Conservation (phyloP, 331 rosid genomes). For the Acacia concinna region DNA sequence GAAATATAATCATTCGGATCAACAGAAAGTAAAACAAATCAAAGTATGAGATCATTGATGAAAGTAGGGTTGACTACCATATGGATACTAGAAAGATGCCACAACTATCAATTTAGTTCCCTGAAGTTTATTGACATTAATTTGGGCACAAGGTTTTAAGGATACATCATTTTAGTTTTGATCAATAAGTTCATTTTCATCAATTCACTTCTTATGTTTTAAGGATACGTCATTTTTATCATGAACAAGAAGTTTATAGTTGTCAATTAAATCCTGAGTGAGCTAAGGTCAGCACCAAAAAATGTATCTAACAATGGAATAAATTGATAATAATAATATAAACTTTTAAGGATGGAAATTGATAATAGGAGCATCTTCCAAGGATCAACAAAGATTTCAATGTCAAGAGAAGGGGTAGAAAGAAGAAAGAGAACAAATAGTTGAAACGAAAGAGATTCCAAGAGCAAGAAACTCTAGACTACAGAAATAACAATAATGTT, state of each 20-base stretch:
- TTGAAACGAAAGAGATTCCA: neutral
- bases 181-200: neutral
- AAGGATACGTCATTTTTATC: neutral
- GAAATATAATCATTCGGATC: neutral
- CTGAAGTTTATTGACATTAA: neutral
- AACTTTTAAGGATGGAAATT: neutral
- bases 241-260: neutral
- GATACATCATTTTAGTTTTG: neutral
- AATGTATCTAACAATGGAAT: neutral
- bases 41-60: conserved; percentile 12
- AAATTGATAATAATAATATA: neutral
- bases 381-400: neutral
- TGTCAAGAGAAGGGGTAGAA: neutral
- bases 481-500: neutral
- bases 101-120: neutral
- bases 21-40: neutral
- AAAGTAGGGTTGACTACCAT: neutral
- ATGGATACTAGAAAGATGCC: neutral
- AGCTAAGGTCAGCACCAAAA: neutral
- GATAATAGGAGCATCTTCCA: neutral
- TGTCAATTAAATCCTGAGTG: neutral
- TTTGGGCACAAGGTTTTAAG: neutral
- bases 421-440: neutral
- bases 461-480: neutral
- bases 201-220: neutral